phyloP scores from a whole-genome alignment of 495 filamentous ascomycete genomes.

The Neurospora sp. region DNA sequence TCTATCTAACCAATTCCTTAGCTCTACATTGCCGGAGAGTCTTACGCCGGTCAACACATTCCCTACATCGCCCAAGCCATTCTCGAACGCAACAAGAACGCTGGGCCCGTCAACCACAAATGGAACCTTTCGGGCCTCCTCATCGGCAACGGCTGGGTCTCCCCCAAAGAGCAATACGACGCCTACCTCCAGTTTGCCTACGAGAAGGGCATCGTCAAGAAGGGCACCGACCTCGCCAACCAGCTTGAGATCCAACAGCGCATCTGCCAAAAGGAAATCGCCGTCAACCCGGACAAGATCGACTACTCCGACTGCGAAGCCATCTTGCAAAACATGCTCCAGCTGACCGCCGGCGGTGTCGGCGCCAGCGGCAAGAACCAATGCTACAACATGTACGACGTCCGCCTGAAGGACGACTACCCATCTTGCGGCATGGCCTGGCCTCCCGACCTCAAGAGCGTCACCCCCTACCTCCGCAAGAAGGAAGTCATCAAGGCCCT shows the following conservation, averaged over 20 bases:
- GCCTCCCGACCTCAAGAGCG: slow-evolving; percentile 69
- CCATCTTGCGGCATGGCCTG: slow-evolving; percentile 89
- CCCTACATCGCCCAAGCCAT: slow-evolving; percentile 90
- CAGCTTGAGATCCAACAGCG: slow-evolving; percentile 41
- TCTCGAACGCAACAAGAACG: slow-evolving; percentile 63
- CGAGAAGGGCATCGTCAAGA: slow-evolving; percentile 57
- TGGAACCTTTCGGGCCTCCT: slow-evolving; percentile 86
- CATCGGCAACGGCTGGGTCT: slow-evolving; percentile 97
- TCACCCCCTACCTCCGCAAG: slow-evolving; percentile 77
- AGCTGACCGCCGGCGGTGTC: slow-evolving; percentile 37
- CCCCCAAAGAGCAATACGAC: slow-evolving; percentile 81
- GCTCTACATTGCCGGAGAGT: slow-evolving; percentile 92
- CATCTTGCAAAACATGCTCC: slow-evolving; percentile 60
- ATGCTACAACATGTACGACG: slow-evolving; percentile 93
- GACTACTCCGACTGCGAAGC: slow-evolving; percentile 59
- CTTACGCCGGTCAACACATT: slow-evolving; percentile 94
- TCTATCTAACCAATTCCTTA: slow-evolving; percentile 27
- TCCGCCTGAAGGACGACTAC: slow-evolving; percentile 64
- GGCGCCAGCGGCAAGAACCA: slow-evolving; percentile 33
- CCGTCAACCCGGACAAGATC: slow-evolving; percentile 53
- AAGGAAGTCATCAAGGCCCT: slow-evolving; percentile 71
- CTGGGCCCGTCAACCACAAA: slow-evolving; percentile 18
- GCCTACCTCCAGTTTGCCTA: slow-evolving; percentile 74
- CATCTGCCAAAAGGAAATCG: slow-evolving; percentile 53
- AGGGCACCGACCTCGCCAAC: slow-evolving; percentile 51